These are phyloP conservation scores for Trametes cubensis DNA, from an alignment of 768 basidiomycete species.

Conservation along the genomic window DNA sequence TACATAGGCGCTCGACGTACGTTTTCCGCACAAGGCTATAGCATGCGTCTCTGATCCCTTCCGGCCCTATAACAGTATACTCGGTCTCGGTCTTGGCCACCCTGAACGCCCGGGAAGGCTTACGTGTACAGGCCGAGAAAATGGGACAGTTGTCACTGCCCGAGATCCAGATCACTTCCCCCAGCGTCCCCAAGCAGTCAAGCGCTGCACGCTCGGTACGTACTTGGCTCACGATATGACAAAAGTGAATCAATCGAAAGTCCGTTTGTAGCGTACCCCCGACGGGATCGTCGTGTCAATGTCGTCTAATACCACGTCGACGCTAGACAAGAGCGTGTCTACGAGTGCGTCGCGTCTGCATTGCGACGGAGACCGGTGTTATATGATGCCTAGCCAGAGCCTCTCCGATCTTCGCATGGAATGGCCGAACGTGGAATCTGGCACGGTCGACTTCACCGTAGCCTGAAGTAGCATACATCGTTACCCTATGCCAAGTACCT, in stretches of 20 bases:
- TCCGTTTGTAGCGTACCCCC: no score
- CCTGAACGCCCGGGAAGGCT: conserved; percentile 5
- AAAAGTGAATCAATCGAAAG: no score
- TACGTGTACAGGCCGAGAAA: conserved; percentile 6
- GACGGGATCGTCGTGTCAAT: not conserved
- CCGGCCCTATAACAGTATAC: not conserved
- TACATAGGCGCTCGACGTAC: conserved; percentile 13
- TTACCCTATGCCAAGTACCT: no score
- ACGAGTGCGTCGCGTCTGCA: not conserved
- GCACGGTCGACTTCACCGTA: not conserved
- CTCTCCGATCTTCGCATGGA: no score
- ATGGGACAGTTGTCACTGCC: conserved; percentile 11
- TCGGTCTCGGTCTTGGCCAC: conserved; percentile 8
- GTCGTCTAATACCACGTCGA: not conserved
- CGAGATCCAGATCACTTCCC: conserved; percentile 3
- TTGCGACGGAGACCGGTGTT: conserved; percentile 11
- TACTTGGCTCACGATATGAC: not conserved
- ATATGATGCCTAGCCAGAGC: not conserved
- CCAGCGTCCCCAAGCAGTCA: not conserved
- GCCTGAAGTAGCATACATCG: no score
- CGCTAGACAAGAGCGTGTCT: not conserved
- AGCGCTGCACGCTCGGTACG: not conserved
- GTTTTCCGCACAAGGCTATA: not conserved
- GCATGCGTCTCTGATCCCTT: not conserved
- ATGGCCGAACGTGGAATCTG: no score